phyloP scores from a whole-genome alignment of 441 rosid genomes.

The Euphorbia schlechtendalii region DNA sequence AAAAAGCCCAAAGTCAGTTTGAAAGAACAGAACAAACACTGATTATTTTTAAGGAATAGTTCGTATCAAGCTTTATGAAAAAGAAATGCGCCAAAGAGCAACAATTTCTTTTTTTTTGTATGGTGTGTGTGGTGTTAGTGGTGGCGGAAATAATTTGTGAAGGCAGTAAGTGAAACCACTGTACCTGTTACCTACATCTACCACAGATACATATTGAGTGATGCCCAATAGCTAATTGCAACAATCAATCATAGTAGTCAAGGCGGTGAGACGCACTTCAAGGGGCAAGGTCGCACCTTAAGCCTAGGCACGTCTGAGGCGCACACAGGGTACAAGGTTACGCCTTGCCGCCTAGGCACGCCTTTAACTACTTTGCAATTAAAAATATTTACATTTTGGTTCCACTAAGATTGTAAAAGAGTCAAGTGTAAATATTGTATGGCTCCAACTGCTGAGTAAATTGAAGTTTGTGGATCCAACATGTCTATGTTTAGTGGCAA shows the following conservation, averaged over 20 bases:
- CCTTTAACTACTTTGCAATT: too few species aligned
- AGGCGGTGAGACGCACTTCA: too few species aligned
- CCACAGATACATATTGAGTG: neutral
- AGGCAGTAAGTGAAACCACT: neutral
- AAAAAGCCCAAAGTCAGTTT: constrained; percentile 19
- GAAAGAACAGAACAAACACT: constrained; percentile 11
- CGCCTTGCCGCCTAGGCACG: too few species aligned
- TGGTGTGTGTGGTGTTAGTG: neutral
- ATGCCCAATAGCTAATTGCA: neutral
- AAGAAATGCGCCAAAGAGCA: constrained; percentile 5
- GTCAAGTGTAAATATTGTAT: constrained; percentile 95
- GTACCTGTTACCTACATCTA: neutral
- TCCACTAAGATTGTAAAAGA: constrained; percentile 12
- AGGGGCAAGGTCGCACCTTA: too few species aligned
- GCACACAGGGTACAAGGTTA: too few species aligned
- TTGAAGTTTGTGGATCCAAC: constrained; percentile 98
- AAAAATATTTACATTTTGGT: constrained; percentile 9
- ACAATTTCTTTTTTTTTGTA: neutral
- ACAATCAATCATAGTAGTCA: too few species aligned
- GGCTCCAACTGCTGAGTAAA: constrained; percentile 98
- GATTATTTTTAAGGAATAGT: neutral
- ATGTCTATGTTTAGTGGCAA: constrained; percentile 85
- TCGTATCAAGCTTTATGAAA: neutral
- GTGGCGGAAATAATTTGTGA: neutral
- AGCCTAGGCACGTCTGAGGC: too few species aligned